phyloP scores from a whole-genome alignment of 2,329 filamentous ascomycete species.

The Fusarium sp. region DNA sequence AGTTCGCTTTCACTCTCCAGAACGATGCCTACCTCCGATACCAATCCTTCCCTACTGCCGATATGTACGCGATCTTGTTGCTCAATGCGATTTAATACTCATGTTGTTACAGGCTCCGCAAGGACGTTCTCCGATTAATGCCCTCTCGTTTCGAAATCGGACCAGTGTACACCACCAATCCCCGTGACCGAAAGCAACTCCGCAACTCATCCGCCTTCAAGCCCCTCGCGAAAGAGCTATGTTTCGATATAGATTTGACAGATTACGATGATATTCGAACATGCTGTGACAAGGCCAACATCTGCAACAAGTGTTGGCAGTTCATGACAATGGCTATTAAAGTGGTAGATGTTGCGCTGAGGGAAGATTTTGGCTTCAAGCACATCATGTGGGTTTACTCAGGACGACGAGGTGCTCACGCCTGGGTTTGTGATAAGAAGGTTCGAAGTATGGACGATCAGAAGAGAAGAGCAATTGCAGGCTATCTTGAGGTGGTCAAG shows the following conservation, averaged over 20 bases:
- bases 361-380: conserved; percentile 95
- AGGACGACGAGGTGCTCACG: conserved; percentile 93
- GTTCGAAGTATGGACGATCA: conserved; percentile 86
- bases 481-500: conserved; percentile 89
- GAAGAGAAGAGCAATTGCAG: conserved; percentile 83
- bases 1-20: conserved; percentile 94
- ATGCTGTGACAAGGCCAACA: conserved; percentile 92
- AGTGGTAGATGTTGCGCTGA: conserved; percentile 83
- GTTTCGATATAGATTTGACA: conserved; percentile 99
- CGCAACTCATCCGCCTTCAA: conserved; percentile 83
- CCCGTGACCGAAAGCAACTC: conserved; percentile 88
- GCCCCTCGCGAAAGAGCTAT: conserved; percentile 89
- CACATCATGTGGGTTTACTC: conserved; percentile 99
- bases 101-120: conserved; percentile 70
- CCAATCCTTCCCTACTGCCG: conserved; percentile 69
- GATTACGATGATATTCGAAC: conserved; percentile 98
- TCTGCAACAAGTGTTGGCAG: conserved; percentile 93
- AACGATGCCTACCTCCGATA: conserved; percentile 94
- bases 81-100: neutral
- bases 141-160: conserved; percentile 98
- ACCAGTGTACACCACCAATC: conserved; percentile 94
- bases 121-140: conserved; percentile 87
- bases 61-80: conserved; percentile 52
- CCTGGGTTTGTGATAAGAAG: conserved; percentile 94
- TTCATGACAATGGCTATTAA: conserved; percentile 99